phyloP scores from a whole-genome alignment of 1,284 basidiomycete species.

The Pseudomicrostroma phylloplanum region DNA sequence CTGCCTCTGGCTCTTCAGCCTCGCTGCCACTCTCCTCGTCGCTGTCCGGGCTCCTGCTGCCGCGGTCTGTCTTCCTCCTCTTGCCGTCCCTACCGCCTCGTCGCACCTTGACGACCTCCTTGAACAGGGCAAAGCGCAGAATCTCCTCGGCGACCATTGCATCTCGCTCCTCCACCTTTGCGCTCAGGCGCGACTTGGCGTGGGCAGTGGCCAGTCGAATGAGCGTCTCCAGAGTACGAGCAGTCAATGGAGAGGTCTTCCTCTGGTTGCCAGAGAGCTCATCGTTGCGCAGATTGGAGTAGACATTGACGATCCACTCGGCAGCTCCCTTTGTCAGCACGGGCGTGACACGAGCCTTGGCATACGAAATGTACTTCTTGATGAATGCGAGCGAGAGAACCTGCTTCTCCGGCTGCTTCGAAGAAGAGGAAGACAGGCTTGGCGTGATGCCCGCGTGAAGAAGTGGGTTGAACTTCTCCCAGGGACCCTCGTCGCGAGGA shows the following conservation, averaged over 20 bases:
- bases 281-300: slow-evolving; percentile 85
- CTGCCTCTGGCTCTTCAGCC: slow-evolving; percentile 65
- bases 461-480: slow-evolving; percentile 93
- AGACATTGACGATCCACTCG: slow-evolving; percentile 87
- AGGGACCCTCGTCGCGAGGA: slow-evolving; percentile 32
- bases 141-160: slow-evolving; percentile 88
- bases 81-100: slow-evolving; percentile 57
- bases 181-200: slow-evolving; percentile 85
- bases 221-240: slow-evolving; percentile 95
- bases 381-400: slow-evolving; percentile 88
- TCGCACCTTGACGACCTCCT: slow-evolving; percentile 75
- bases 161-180: slow-evolving; percentile 76
- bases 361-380: slow-evolving; percentile 98
- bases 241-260: slow-evolving; percentile 94
- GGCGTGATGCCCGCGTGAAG: slow-evolving; percentile 74
- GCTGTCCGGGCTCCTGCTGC: slow-evolving; percentile 28
- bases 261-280: slow-evolving; percentile 84
- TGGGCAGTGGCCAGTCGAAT: slow-evolving; percentile 97
- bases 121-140: slow-evolving; percentile 93
- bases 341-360: slow-evolving; percentile 69
- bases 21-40: slow-evolving; percentile 41
- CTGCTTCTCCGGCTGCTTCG: slow-evolving; percentile 58
- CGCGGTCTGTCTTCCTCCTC: slow-evolving; percentile 34
- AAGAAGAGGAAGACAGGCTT: neutral
- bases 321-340: slow-evolving; percentile 85